A percentile compares a stretch with the other conserved stretches of the same genome.
phyloP scores from a whole-genome alignment of 306 rosid species.

The Quercus aquifolioides region DNA sequence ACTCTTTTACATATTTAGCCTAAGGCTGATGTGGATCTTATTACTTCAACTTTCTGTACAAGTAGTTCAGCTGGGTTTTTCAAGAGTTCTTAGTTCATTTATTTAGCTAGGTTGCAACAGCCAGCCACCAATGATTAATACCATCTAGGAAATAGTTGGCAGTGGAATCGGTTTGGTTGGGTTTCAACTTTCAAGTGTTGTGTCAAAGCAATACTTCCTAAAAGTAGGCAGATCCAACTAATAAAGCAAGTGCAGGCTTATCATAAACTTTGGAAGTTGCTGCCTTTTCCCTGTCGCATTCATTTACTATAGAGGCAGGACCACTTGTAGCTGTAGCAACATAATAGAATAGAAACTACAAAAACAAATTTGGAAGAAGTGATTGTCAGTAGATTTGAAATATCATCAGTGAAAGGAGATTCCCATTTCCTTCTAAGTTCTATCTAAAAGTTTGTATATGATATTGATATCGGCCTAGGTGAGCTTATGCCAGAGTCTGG shows the following conservation, averaged over 20 bases:
- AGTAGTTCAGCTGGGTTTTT: not conserved
- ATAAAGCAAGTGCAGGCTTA: conserved; percentile 32
- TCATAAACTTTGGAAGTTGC: conserved; percentile 27
- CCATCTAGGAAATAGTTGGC: conserved; percentile 40
- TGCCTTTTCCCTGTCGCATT: conserved; percentile 21
- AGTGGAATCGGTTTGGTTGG: conserved; percentile 25
- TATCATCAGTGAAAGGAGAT: no score
- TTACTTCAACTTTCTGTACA: not conserved
- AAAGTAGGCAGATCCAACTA: conserved; percentile 33
- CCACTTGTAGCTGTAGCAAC: conserved; percentile 16
- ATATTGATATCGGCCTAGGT: no score
- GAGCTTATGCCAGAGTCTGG: no score
- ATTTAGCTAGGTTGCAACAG: conserved; percentile 40
- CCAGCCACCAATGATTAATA: conserved; percentile 41
- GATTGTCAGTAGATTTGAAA: not conserved
- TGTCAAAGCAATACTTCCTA: conserved; percentile 38
- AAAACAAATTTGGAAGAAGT: not conserved
- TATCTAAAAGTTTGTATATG: no score
- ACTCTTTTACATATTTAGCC: not conserved
- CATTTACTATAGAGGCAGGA: conserved; percentile 33
- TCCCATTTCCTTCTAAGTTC: no score
- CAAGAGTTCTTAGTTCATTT: not conserved
- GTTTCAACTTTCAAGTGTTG: conserved; percentile 12
- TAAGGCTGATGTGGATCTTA: not conserved
- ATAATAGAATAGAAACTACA: not conserved